Evolutionary conservation across 768 basidiomycete species (phyloP).

Genomic region (Suillus alpinus): DNA sequence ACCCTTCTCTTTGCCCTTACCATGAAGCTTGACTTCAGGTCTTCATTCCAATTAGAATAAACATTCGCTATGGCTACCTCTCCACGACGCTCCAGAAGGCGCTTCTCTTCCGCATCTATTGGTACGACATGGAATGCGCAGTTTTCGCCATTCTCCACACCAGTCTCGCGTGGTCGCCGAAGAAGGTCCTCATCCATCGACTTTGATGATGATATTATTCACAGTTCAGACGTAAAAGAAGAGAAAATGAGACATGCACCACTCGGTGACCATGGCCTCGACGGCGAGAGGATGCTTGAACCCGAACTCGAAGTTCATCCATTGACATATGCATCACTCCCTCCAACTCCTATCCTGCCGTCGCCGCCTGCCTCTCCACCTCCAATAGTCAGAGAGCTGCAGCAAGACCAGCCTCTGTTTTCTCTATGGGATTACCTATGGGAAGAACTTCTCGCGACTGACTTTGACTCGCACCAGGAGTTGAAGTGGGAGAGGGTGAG

Average conservation of each 20-base stretch:
- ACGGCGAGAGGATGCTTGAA: slow-evolving; percentile 8
- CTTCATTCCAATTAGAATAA: neutral
- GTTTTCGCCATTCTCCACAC: slow-evolving; percentile 7
- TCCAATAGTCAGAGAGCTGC: slow-evolving; percentile 13
- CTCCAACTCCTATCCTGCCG: slow-evolving; percentile 64
- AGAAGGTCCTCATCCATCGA: slow-evolving; percentile 14
- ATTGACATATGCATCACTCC: slow-evolving; percentile 68
- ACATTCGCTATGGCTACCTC: slow-evolving; percentile 26
- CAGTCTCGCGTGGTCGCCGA: slow-evolving; percentile 15
- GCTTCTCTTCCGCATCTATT: slow-evolving; percentile 29
- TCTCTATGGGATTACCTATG: slow-evolving; percentile 91
- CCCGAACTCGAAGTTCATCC: slow-evolving; percentile 28
- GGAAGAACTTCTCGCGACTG: slow-evolving; percentile 87
- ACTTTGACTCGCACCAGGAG: slow-evolving; percentile 92
- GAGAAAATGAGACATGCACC: neutral
- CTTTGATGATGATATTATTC: neutral
- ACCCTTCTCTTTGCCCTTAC: neutral
- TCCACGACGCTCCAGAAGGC: slow-evolving; percentile 31
- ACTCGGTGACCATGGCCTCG: neutral
- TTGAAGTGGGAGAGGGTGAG: slow-evolving; percentile 94
- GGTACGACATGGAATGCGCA: slow-evolving; percentile 22
- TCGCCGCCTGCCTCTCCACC: slow-evolving; percentile 37
- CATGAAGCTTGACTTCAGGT: neutral
- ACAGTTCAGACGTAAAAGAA: slow-evolving; percentile 2
- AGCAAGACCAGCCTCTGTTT: slow-evolving; percentile 48